A percentile compares a stretch with the other conserved stretches of the same genome.
These are phyloP conservation scores for Ceratobasidium sp. DNA, from an alignment of 1,284 basidiomycete species.

Conservation along the genomic window DNA sequence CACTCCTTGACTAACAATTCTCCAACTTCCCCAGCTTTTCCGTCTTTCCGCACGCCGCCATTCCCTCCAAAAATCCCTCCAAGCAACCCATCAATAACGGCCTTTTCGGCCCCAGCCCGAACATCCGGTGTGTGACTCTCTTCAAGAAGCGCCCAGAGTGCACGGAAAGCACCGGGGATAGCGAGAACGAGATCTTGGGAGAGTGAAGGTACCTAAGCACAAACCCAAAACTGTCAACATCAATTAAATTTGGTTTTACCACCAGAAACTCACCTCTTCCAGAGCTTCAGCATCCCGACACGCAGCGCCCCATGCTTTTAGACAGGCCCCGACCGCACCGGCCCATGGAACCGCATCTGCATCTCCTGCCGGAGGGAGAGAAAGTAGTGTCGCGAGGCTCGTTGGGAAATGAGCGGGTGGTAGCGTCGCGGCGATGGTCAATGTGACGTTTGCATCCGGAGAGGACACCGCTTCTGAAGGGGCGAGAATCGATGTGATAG, in stretches of 20 bases:
- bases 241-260: neutral
- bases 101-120: slow-evolving; percentile 26
- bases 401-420: slow-evolving; percentile 50
- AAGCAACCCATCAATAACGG: slow-evolving; percentile 15
- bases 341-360: slow-evolving; percentile 35
- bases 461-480: slow-evolving; percentile 53
- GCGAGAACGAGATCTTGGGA: slow-evolving; percentile 30
- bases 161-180: slow-evolving; percentile 27
- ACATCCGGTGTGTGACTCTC: slow-evolving; percentile 26
- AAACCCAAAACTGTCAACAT: neutral
- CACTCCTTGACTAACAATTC: slow-evolving; percentile 37
- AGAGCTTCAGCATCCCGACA: slow-evolving; percentile 25
- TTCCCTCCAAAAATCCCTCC: slow-evolving; percentile 25
- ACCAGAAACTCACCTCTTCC: slow-evolving; percentile 22
- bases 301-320: slow-evolving; percentile 21
- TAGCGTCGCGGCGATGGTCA: slow-evolving; percentile 50
- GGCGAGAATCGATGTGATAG: slow-evolving; percentile 79
- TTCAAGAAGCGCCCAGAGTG: slow-evolving; percentile 21
- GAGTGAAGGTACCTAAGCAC: slow-evolving; percentile 10
- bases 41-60: neutral
- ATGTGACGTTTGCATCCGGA: slow-evolving; percentile 49
- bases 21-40: neutral
- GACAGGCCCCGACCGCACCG: slow-evolving; percentile 31
- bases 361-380: slow-evolving; percentile 31
- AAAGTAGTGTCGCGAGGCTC: slow-evolving; percentile 50